Evolutionary conservation across 2,329 filamentous ascomycete genomes (phyloP).

Genomic region (Neofusicoccum laricinum): DNA sequence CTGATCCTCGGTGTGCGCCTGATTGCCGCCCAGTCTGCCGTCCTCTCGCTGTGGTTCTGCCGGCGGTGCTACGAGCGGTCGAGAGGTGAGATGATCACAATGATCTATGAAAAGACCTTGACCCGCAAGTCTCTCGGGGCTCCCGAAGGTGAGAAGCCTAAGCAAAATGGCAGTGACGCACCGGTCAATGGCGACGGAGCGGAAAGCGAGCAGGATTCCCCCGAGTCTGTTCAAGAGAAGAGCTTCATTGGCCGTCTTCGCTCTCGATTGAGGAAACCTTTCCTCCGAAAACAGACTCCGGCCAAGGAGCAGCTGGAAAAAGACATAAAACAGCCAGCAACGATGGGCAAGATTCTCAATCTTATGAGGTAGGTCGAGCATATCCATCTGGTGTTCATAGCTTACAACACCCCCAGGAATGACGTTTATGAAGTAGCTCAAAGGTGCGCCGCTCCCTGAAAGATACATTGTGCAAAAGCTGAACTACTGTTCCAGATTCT

Average conservation of each 20-base stretch:
- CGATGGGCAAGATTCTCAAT: constrained; percentile 88
- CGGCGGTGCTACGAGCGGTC: constrained; percentile 80
- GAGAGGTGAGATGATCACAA: constrained; percentile 80
- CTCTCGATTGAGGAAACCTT: constrained; percentile 17
- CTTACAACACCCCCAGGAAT: constrained; percentile 34
- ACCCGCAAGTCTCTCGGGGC: constrained; percentile 58
- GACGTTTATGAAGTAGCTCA: constrained; percentile 82
- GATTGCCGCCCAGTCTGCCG: constrained; percentile 60
- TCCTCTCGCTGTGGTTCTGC: constrained; percentile 77
- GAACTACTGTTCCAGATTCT: constrained; percentile 58
- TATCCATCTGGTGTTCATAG: background rate
- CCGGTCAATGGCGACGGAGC: background rate
- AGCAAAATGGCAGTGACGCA: background rate
- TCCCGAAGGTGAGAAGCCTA: constrained; percentile 20
- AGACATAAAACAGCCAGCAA: constrained; percentile 59
- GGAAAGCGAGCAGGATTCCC: background rate
- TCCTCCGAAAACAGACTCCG: constrained; percentile 25
- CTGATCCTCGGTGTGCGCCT: constrained; percentile 61
- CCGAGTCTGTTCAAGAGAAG: background rate
- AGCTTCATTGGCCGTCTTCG: background rate
- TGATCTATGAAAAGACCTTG: constrained; percentile 76
- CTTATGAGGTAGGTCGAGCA: constrained; percentile 60
- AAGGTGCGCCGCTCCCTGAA: constrained; percentile 23
- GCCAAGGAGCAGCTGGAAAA: constrained; percentile 20
- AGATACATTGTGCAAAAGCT: background rate